Conservation (phyloP, 78 protist species). For the Emiliania huxleyi region DNA sequence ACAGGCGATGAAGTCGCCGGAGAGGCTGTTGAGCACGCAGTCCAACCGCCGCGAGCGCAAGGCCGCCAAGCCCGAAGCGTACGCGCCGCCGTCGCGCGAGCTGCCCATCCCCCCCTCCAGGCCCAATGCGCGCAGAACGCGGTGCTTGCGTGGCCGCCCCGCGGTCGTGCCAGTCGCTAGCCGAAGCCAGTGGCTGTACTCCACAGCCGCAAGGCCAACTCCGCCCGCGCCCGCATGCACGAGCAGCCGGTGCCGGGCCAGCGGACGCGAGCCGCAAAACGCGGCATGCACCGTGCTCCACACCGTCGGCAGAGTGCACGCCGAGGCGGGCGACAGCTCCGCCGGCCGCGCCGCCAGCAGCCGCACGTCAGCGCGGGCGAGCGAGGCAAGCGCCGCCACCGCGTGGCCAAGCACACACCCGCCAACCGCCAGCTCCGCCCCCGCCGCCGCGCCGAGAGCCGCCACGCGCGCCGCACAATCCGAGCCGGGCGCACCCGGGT, state of each 20-base stretch:
- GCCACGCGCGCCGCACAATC: background rate
- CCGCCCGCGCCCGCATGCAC: slow-evolving; percentile 39
- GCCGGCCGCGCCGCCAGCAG: background rate
- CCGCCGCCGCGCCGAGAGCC: background rate
- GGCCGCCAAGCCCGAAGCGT: background rate
- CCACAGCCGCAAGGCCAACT: slow-evolving; percentile 22
- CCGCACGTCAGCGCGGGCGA: background rate
- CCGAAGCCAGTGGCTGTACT: background rate
- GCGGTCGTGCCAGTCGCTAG: background rate
- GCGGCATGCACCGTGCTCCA: background rate
- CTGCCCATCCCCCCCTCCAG: background rate
- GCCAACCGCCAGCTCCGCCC: background rate
- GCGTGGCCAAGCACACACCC: background rate
- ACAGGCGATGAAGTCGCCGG: background rate
- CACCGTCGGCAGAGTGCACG: background rate
- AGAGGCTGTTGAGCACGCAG: slow-evolving; percentile 20
- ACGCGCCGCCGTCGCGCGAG: slow-evolving; percentile 4
- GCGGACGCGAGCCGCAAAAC: background rate
- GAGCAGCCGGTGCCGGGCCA: background rate
- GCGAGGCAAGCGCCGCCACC: background rate
- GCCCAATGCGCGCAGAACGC: background rate
- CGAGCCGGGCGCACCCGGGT: background rate
- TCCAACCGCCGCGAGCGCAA: background rate
- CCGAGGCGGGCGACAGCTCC: background rate
- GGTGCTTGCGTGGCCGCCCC: slow-evolving; percentile 32